phyloP scores from a whole-genome alignment of 805 yeast genomes.

The Tetrapisispora pingtungensis region DNA sequence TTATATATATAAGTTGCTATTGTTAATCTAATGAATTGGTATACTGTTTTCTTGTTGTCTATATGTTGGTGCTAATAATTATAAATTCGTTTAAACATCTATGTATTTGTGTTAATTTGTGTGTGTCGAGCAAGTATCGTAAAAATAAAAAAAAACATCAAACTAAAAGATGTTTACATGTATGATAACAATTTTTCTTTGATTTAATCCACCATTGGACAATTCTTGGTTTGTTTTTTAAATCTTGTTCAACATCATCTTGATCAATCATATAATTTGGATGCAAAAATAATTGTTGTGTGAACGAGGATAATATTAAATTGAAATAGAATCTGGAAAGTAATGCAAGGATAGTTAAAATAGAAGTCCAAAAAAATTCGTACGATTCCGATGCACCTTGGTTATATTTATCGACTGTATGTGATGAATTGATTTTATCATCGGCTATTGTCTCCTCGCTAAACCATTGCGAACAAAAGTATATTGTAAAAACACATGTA shows the following conservation, averaged over 20 bases:
- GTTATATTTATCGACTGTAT: slow-evolving; percentile 11
- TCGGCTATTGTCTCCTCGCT: slow-evolving; percentile 28
- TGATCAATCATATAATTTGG: slow-evolving; percentile 34
- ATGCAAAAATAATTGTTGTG: slow-evolving; percentile 43
- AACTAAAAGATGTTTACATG: slow-evolving; percentile 16
- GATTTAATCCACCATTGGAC: slow-evolving; percentile 24
- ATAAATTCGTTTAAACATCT: too few relatives aligned
- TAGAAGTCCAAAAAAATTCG: slow-evolving; percentile 48
- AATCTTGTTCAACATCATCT: slow-evolving; percentile 29
- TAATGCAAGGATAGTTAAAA: slow-evolving; percentile 40
- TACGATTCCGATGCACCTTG: slow-evolving; percentile 56
- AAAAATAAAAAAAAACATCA: not conserved
- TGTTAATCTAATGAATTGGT: too few relatives aligned
- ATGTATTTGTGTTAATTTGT: too few relatives aligned
- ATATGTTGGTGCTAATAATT: too few relatives aligned
- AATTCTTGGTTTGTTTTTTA: slow-evolving; percentile 26
- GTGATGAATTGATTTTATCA: not conserved
- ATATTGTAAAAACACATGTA: slow-evolving; percentile 59
- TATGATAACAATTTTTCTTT: slow-evolving; percentile 25
- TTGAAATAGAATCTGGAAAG: slow-evolving; percentile 50
- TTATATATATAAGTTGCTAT: too few relatives aligned
- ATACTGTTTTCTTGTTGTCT: too few relatives aligned
- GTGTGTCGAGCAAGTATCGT: too few relatives aligned
- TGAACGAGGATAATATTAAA: slow-evolving; percentile 47
- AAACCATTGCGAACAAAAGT: slow-evolving; percentile 73